Conservation (phyloP, 2,329 filamentous ascomycete species). For the Xylaria sp. region DNA sequence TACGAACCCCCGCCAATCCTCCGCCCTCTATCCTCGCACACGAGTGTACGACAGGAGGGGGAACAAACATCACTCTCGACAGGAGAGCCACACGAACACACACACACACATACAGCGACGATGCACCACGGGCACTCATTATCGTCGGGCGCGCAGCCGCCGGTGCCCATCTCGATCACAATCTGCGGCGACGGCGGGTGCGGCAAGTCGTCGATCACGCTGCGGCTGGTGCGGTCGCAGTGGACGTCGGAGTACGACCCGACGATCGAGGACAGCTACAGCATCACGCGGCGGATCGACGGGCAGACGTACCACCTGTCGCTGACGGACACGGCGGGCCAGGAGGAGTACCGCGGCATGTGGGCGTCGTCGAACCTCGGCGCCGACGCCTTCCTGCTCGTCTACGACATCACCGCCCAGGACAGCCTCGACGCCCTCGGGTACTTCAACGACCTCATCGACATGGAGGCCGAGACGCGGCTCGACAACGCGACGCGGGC, state of each 20-base stretch:
- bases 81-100: neutral
- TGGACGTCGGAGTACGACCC: conserved; percentile 86
- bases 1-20: neutral
- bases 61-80: neutral
- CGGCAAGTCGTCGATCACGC: conserved; percentile 82
- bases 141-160: conserved; percentile 41
- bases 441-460: conserved; percentile 82
- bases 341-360: conserved; percentile 87
- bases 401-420: conserved; percentile 81
- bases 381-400: conserved; percentile 81
- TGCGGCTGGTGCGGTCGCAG: conserved; percentile 78
- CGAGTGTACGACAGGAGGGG: neutral
- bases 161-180: conserved; percentile 70
- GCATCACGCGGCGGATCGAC: conserved; percentile 77
- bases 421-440: conserved; percentile 71
- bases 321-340: conserved; percentile 84
- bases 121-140: conserved; percentile 21
- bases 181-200: conserved; percentile 86
- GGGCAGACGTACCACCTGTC: conserved; percentile 78
- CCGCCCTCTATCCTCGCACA: too few species aligned
- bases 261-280: conserved; percentile 84
- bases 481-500: conserved; percentile 64
- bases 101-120: conserved; percentile 6
- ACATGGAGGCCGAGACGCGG: conserved; percentile 75
- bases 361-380: conserved; percentile 79